Base-by-base conservation (phyloP, 441 rosid species). In the Lepidium campestre region DNA sequence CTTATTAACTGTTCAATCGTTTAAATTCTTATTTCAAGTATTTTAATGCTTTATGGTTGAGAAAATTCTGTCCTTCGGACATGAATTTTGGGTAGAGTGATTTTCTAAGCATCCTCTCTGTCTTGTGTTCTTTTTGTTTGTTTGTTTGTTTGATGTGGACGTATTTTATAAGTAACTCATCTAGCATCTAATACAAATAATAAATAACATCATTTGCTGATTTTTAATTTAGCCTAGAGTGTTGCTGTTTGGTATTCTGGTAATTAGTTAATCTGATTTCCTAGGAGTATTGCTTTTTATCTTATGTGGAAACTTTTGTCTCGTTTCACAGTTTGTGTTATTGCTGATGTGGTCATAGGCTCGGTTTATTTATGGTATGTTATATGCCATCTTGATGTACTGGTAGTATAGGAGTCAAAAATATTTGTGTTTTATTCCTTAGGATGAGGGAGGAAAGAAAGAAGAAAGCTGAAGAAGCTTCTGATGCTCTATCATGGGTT, bases 381-480 rank as follows among this genome's bases (percentile, higher is more conserved):
- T 59, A 58, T 44, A 32, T 47, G 54, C 23, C 45, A 52, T 53
- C 2, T 34, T 19, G 17, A 46, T 52, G 18, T 55, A 8, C 14
- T 4, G 6, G 3, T 40, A 2, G 13, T 41, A 2, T 13, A 14
- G 2, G 7, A 36, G 45, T 40, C 14, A 4, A 47, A 17, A n/a
- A 1, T 9, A 27, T 37, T 34, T 40, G 8, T 62, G 55, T 67
- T 32, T 70, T 67, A 46, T 31, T 34, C 70, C 34, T 14, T 42
- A 89, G 99, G 87, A 82, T 90, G 91, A 91, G 78, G 80, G 96
- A 88, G 76, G 91, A 88, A 75, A 83, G 98, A 73, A 89, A 75
- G 78, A 86, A 86, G 76, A 85, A 86, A 71, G 44, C 76, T 63
- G 96, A 86, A 58, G 85, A 69, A 65, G 83, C 61, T 70, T 75